Evolutionary conservation across 1,284 basidiomycete species (phyloP).

Genomic region (Coniophora puteana): DNA sequence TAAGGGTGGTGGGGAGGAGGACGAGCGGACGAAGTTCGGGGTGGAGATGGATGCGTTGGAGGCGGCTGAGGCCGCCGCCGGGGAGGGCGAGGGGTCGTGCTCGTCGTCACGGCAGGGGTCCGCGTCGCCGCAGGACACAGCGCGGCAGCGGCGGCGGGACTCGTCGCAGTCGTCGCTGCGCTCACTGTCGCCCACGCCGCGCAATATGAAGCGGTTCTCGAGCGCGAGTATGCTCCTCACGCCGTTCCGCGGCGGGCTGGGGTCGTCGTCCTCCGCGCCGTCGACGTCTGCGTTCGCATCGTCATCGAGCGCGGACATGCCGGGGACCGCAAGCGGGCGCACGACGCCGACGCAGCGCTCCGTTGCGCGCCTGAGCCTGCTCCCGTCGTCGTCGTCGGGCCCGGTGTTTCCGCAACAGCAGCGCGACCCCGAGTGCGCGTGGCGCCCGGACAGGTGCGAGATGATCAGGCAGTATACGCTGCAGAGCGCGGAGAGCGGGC

Average conservation of each 20-base stretch:
- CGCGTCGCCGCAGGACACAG: conserved; percentile 3
- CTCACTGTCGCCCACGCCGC: conserved; percentile 14
- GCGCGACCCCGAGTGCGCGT: conserved; percentile 33
- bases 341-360: conserved; percentile 15
- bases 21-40: conserved; percentile 18
- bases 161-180: conserved; percentile 23
- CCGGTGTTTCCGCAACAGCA: conserved; percentile 6
- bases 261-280: conserved; percentile 26
- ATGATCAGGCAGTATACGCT: conserved; percentile 72
- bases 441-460: conserved; percentile 43
- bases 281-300: conserved; percentile 17
- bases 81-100: conserved; percentile 1
- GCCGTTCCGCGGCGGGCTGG: neutral
- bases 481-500: conserved; percentile 87
- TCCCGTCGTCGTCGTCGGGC: conserved; percentile 13
- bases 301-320: conserved; percentile 10
- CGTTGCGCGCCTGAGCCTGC: conserved; percentile 17
- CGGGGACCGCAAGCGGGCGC: conserved; percentile 8
- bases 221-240: conserved; percentile 12
- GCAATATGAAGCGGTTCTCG: conserved; percentile 18
- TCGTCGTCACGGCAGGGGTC: neutral
- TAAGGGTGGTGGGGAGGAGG: conserved; percentile 34
- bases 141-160: conserved; percentile 7
- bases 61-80: too few relatives aligned
- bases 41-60: too few relatives aligned